Evolutionary conservation across 306 rosid genomes (phyloP).

Genomic region (Lupinus albus): DNA sequence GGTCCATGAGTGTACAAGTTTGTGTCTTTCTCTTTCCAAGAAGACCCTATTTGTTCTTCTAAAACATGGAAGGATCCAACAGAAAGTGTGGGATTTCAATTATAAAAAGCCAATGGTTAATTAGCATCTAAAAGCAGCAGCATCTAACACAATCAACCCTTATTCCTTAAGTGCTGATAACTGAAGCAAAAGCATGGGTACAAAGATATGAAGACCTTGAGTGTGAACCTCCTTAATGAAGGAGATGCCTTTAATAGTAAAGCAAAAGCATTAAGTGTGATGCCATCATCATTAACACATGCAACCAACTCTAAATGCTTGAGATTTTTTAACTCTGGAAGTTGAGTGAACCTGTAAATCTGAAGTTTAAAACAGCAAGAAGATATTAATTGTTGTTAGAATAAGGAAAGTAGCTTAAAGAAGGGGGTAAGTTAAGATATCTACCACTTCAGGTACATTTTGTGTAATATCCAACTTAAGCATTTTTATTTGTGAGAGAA

Average conservation of each 20-base stretch:
- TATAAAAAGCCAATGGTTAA: not conserved
- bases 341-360: slow-evolving; percentile 36
- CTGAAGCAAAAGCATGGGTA: not conserved
- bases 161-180: not conserved
- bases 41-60: too few species aligned
- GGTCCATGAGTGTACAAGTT: too few species aligned
- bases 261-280: slow-evolving; percentile 27
- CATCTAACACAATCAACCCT: too few species aligned
- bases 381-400: not conserved
- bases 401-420: not conserved
- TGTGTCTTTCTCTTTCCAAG: too few species aligned
- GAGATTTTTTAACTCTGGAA: slow-evolving; percentile 36
- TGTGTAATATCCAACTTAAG: slow-evolving; percentile 46
- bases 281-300: slow-evolving; percentile 25
- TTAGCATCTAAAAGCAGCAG: slow-evolving; percentile 18
- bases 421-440: not conserved
- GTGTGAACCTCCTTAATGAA: slow-evolving; percentile 40
- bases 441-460: slow-evolving; percentile 38
- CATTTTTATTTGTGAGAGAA: slow-evolving; percentile 37
- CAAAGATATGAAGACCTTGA: slow-evolving; percentile 40
- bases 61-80: too few species aligned
- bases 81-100: not conserved
- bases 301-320: slow-evolving; percentile 43
- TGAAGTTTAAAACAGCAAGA: slow-evolving; percentile 24
- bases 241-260: slow-evolving; percentile 41